phyloP scores from a whole-genome alignment of 2,329 filamentous ascomycete species.

The Epichloe brachyelytri region DNA sequence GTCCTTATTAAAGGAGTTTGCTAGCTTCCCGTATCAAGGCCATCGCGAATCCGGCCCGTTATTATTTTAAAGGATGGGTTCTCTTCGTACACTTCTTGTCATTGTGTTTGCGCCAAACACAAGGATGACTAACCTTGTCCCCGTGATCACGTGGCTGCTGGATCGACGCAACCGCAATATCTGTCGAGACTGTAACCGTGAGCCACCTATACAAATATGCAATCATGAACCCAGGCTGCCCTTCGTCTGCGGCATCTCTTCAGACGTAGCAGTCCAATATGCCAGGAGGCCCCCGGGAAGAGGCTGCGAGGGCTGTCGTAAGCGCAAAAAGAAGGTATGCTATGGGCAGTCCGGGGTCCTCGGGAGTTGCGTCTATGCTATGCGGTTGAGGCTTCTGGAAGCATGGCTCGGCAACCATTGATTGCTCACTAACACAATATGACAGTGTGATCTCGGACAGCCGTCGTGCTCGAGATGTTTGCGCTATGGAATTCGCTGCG shows the following conservation, averaged over 20 bases:
- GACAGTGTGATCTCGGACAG: conserved; percentile 4
- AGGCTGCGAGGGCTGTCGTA: conserved; percentile 5
- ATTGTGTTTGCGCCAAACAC: background rate
- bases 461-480: conserved; percentile 5
- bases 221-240: background rate
- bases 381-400: background rate
- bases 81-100: too few relatives aligned
- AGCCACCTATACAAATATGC: background rate
- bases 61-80: too few relatives aligned
- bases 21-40: too few relatives aligned
- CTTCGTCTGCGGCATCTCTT: background rate
- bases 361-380: background rate
- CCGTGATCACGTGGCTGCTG: background rate
- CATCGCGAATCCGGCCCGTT: too few relatives aligned
- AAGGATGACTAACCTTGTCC: background rate
- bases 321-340: conserved; percentile 7
- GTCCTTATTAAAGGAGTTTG: too few relatives aligned
- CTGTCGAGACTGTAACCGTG: background rate
- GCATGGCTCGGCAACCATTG: background rate
- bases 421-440: background rate
- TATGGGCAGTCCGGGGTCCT: background rate
- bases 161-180: background rate
- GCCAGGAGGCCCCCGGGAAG: conserved; percentile 1
- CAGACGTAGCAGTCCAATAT: background rate
- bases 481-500: conserved; percentile 1